Evolutionary conservation across 805 yeast genomes (phyloP).

Genomic region (Middelhovenomyces tepae): DNA sequence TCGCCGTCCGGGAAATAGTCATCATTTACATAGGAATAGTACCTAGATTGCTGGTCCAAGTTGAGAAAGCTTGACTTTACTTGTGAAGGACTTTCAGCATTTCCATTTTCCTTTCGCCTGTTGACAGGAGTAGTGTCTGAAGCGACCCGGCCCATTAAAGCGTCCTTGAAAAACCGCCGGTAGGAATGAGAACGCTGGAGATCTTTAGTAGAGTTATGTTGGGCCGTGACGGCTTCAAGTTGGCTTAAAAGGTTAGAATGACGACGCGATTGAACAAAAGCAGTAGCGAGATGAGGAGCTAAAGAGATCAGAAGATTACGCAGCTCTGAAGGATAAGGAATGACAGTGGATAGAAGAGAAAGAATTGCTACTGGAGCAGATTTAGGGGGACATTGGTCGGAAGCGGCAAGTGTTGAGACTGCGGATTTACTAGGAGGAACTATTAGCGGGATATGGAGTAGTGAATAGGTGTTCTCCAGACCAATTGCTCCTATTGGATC

Average conservation of each 20-base stretch:
- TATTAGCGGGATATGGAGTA: conserved; percentile 24
- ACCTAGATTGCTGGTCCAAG: neutral
- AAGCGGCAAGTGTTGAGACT: conserved; percentile 3
- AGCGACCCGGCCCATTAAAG: no score
- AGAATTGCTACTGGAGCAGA: conserved; percentile 26
- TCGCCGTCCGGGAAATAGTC: conserved; percentile 2
- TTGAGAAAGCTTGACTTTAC: neutral
- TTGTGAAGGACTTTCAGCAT: conserved; percentile 3
- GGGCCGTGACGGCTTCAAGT: conserved; percentile 10
- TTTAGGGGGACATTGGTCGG: conserved; percentile 7
- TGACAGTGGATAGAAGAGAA: conserved; percentile 23
- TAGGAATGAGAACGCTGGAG: neutral
- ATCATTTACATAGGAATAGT: neutral
- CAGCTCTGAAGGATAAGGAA: conserved; percentile 24
- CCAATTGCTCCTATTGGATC: conserved; percentile 24
- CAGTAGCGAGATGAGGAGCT: conserved; percentile 25
- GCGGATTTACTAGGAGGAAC: conserved; percentile 16
- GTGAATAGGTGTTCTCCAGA: conserved; percentile 23
- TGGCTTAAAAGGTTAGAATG: conserved; percentile 20
- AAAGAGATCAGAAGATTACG: conserved; percentile 16
- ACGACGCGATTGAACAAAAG: conserved; percentile 21
- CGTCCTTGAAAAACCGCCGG: no score
- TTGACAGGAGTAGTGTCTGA: neutral
- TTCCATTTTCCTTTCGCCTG: conserved; percentile 2
- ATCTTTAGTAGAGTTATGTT: neutral